Conservation (phyloP, 2,329 filamentous ascomycete species). For the Fusarium secorum region DNA sequence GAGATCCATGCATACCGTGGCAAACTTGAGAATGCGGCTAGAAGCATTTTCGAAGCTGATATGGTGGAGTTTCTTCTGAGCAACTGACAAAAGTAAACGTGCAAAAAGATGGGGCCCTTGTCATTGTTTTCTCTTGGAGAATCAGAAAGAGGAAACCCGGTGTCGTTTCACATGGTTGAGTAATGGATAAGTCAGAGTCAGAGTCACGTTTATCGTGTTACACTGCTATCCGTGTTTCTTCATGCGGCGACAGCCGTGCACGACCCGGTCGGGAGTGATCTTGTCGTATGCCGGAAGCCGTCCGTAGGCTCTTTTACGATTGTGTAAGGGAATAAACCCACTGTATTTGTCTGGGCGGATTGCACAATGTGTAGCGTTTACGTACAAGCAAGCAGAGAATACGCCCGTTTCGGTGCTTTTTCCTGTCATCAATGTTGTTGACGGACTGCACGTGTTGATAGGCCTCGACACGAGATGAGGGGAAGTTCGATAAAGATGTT, state of each 20-base stretch:
- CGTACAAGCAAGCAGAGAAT: conserved; percentile 24
- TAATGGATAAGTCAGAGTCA: conserved; percentile 20
- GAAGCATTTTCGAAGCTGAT: conserved; percentile 33
- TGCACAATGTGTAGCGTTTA: conserved; percentile 24
- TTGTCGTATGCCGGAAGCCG: conserved; percentile 4
- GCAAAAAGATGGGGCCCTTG: conserved; percentile 10
- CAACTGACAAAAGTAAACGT: background rate
- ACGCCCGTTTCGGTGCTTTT: conserved; percentile 20
- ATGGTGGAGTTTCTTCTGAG: conserved; percentile 20
- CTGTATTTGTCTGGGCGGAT: conserved; percentile 12
- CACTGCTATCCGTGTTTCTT: conserved; percentile 13
- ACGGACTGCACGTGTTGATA: conserved; percentile 20
- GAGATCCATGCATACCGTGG: conserved; percentile 33
- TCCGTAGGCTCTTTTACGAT: background rate
- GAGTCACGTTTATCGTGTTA: conserved; percentile 10
- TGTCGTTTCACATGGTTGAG: conserved; percentile 29
- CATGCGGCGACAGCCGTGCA: conserved; percentile 30
- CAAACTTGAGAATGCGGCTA: conserved; percentile 33
- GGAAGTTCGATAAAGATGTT: conserved; percentile 8
- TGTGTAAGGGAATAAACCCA: conserved; percentile 5
- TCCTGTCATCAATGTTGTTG: background rate
- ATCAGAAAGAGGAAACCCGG: conserved; percentile 18
- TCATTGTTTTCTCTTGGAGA: conserved; percentile 20
- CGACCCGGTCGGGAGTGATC: conserved; percentile 22
- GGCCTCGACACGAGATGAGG: conserved; percentile 16